Evolutionary conservation across 2,329 filamentous ascomycete genomes (phyloP).

Genomic region (Talaromyces sp.): DNA sequence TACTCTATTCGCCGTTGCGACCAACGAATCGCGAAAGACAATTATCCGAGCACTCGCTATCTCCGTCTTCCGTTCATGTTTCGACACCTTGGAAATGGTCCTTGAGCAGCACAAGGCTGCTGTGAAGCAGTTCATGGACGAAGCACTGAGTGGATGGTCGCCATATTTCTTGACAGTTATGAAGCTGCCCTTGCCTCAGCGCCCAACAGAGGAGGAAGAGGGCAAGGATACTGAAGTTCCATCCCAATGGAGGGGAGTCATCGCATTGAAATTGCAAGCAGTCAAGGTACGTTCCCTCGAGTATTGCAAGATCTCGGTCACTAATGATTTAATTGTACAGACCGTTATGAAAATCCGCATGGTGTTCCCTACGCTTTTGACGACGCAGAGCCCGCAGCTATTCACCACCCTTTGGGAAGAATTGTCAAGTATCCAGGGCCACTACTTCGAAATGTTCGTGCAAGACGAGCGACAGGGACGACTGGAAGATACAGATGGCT

Average conservation of each 20-base stretch:
- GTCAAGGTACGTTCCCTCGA: conserved; percentile 59
- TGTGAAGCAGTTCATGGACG: conserved; percentile 85
- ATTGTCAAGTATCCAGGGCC: conserved; percentile 66
- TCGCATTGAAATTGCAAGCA: conserved; percentile 89
- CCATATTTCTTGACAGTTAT: conserved; percentile 82
- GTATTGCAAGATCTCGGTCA: not conserved
- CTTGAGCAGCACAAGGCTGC: conserved; percentile 86
- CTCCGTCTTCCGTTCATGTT: conserved; percentile 84
- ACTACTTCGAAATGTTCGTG: conserved; percentile 82
- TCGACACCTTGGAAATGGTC: conserved; percentile 94
- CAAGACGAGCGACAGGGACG: conserved; percentile 80
- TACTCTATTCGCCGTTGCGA: conserved; percentile 76
- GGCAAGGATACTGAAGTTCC: conserved; percentile 54
- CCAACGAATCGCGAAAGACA: conserved; percentile 70
- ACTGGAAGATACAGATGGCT: conserved; percentile 80
- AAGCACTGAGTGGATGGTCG: conserved; percentile 78
- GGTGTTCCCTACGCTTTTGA: conserved; percentile 77
- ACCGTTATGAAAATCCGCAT: conserved; percentile 83
- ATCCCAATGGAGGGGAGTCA: conserved; percentile 72
- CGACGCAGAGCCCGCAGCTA: conserved; percentile 75
- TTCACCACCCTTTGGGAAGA: conserved; percentile 91
- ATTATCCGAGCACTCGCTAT: conserved; percentile 80
- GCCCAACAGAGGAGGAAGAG: conserved; percentile 57
- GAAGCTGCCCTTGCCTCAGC: conserved; percentile 66
- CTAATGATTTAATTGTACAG: conserved; percentile 40